Evolutionary conservation across 2,329 filamentous ascomycete species (phyloP).

Genomic region (Hypomyces perniciosus): DNA sequence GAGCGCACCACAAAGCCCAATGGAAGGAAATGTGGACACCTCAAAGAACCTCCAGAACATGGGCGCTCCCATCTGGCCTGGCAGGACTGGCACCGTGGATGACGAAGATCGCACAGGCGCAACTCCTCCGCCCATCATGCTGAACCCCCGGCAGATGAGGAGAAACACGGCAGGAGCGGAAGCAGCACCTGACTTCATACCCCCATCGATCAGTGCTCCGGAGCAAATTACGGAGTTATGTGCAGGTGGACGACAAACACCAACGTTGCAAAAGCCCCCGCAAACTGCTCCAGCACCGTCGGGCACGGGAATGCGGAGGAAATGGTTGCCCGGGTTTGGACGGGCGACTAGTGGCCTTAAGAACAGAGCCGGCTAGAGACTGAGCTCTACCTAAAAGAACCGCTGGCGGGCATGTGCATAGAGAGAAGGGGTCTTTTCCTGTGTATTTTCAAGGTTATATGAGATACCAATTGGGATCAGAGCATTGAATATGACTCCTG

Average conservation of each 20-base stretch:
- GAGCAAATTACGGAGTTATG: slow-evolving; percentile 10
- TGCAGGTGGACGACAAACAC: slow-evolving; percentile 1
- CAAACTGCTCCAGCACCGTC: slow-evolving; percentile 12
- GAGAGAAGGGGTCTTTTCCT: not conserved
- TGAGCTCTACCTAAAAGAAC: not conserved
- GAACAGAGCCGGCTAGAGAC: slow-evolving; percentile 21
- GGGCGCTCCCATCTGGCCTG: slow-evolving; percentile 36
- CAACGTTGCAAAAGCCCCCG: slow-evolving; percentile 1
- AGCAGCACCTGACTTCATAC: slow-evolving; percentile 15
- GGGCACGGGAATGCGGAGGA: slow-evolving; percentile 26
- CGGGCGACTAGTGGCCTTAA: slow-evolving; percentile 18
- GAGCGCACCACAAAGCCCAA: slow-evolving; percentile 11
- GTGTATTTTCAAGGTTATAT: not conserved
- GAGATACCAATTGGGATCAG: slow-evolving; percentile 2
- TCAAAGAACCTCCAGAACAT: slow-evolving; percentile 22
- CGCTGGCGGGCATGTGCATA: not conserved
- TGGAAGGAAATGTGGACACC: slow-evolving; percentile 7
- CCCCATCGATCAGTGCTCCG: slow-evolving; percentile 7
- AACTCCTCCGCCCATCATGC: slow-evolving; percentile 52
- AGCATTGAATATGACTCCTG: not conserved
- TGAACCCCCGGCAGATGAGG: slow-evolving; percentile 33
- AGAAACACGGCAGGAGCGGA: slow-evolving; percentile 21
- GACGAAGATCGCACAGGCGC: slow-evolving; percentile 44
- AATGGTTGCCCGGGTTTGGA: slow-evolving; percentile 32
- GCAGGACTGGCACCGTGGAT: slow-evolving; percentile 28